Evolutionary conservation across 768 basidiomycete species (phyloP), one percentile per base, ranked within the genome.

Genomic region (Mycena sanguinolenta): DNA sequence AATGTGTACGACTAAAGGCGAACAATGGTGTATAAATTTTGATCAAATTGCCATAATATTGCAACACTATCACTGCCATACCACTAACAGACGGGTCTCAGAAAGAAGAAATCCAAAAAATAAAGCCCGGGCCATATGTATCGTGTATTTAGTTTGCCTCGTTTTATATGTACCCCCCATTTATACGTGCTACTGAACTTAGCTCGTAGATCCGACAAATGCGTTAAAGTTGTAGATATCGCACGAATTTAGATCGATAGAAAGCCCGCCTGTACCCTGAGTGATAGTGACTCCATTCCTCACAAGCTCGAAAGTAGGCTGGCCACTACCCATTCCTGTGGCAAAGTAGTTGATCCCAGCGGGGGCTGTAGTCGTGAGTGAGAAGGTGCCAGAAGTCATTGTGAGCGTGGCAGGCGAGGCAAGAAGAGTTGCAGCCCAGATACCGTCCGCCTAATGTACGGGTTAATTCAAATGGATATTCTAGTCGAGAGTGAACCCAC

Each of bases 191-290:
- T 44, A 21, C 42, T 21, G 17, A 27, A 53, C 6, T 30, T 53
- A 53, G 14, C 7, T 30, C 19, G 52, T 53, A 53, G 52, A 53
- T 28, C 52, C 52, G 2, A 53, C 52, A 53, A 53, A 53, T 4
- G 52, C 52, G 16, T 53, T 53, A 53, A 53, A 53, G 52, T 53
- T 53, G 28, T 53, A 53, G 52, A 53, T 53, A 16, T 53, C 30
- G 52, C 52, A 53, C 52, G 52, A 53, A 30, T 53, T 53, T 2
- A 53, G 52, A 53, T 53, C 28, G 30, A 53, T 53, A 28, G 52
- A 53, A 17, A 53, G 52, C 52, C 28, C 52, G 27, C 52, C 52
- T 16, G 28, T 30, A 0, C 52, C 52, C 52, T 53, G 52, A 14
- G 52, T 53, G 52, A 53, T 53, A 0, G 28, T 30, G 52, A 30